Conservation (phyloP, 306 rosid species). For the Quercus robur region DNA sequence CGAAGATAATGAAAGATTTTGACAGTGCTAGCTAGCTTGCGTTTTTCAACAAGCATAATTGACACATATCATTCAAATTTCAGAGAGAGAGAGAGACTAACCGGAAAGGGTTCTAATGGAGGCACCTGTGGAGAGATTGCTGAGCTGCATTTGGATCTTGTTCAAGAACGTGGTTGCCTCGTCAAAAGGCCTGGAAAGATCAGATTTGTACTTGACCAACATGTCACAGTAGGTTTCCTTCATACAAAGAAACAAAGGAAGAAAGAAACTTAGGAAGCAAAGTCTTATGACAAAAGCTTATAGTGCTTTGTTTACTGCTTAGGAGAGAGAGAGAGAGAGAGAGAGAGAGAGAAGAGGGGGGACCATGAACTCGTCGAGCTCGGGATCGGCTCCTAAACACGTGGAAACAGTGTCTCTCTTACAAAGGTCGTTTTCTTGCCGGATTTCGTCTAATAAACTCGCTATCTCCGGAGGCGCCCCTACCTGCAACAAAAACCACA, state of each 20-base stretch:
- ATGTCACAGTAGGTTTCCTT: slow-evolving; percentile 89
- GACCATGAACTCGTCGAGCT: slow-evolving; percentile 99
- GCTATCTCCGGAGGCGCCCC: slow-evolving; percentile 97
- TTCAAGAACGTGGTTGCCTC: slow-evolving; percentile 88
- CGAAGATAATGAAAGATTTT: neutral
- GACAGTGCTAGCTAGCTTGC: neutral
- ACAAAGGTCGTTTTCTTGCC: slow-evolving; percentile 55
- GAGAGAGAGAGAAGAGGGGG: slow-evolving; percentile 33
- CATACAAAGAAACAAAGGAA: neutral
- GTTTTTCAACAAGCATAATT: neutral
- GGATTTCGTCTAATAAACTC: slow-evolving; percentile 73
- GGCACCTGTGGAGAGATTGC: slow-evolving; percentile 64
- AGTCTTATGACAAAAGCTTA: slow-evolving; percentile 18
- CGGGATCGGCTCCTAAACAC: slow-evolving; percentile 98
- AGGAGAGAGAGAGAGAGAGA: slow-evolving; percentile 4
- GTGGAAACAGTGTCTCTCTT: slow-evolving; percentile 66
- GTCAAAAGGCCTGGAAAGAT: slow-evolving; percentile 82
- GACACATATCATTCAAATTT: neutral
- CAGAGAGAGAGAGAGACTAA: slow-evolving; percentile 31
- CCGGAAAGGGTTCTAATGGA: slow-evolving; percentile 63
- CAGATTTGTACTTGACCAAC: slow-evolving; percentile 79
- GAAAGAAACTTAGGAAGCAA: slow-evolving; percentile 7
- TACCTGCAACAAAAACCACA: slow-evolving; percentile 37
- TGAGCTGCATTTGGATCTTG: slow-evolving; percentile 78
- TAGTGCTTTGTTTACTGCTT: neutral